These are phyloP conservation scores for Noccaea caerulescens DNA, from an alignment of 345 rosid species.

Conservation along the genomic window DNA sequence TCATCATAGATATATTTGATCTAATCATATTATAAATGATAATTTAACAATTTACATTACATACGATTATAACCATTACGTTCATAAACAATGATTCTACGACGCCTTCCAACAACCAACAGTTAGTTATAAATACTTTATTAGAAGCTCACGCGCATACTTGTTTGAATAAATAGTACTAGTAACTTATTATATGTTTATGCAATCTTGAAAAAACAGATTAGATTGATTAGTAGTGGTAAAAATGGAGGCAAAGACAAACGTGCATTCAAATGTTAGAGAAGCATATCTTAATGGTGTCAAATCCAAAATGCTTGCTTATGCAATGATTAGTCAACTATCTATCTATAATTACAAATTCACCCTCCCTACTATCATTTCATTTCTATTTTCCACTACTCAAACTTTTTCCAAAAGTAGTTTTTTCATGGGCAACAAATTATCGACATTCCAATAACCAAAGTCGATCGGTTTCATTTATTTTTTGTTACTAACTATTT, in stretches of 20 bases:
- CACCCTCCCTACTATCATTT: slow-evolving; percentile 34
- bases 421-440: slow-evolving; percentile 32
- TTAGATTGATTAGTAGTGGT: neutral
- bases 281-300: slow-evolving; percentile 1
- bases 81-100: too few species aligned
- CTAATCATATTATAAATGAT: too few species aligned
- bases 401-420: slow-evolving; percentile 28
- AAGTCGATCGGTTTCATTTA: neutral
- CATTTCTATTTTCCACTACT: slow-evolving; percentile 11
- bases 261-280: slow-evolving; percentile 9
- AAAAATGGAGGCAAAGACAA: slow-evolving; percentile 18
- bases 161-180: neutral
- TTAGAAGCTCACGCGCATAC: neutral
- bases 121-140: neutral
- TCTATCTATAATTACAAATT: slow-evolving; percentile 18
- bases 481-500: neutral
- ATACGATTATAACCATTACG: too few species aligned
- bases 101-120: too few species aligned
- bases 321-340: slow-evolving; percentile 43
- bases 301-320: slow-evolving; percentile 31
- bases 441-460: slow-evolving; percentile 13
- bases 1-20: too few species aligned
- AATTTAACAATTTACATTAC: too few species aligned
- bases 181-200: neutral
- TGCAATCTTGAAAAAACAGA: neutral